Evolutionary conservation across 1,284 basidiomycete genomes (phyloP), one percentile per base, ranked within the genome.

Genomic region (Rhizoctonia solani): DNA sequence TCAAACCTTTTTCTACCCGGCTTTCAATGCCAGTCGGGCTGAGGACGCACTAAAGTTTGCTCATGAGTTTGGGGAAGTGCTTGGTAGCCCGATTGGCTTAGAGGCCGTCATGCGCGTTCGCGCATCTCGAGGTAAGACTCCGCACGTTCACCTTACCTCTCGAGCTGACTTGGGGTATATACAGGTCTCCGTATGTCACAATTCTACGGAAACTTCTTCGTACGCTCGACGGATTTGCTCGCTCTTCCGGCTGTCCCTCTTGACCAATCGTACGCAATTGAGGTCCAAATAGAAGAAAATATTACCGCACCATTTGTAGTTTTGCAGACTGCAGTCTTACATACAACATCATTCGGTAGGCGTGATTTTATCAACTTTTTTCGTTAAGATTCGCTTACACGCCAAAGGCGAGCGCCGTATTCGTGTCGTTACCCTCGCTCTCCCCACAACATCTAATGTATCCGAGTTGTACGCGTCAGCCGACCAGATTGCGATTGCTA

Each of bases 121-220:
- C 71, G 95, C 95, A 29, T 93, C 95, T 1, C 85, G 93, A 80
- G 93, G 90, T 90, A 69, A 39, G 37, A 39, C 25, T 19, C 23
- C 19, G 44, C 6, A 4, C 41, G n/a, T 23, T 23, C 47, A 21
- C 46, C 11, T 65, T n/a, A 32, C 42, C 39, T 39, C 53, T 42
- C 6, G 54, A 13, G 39, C 16, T 37, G 54, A 8, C 58, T 69
- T 71, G 21, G 72, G 37, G 37, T 39, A 16, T 4, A 23, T 1
- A 4, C 66, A 89, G 92, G 95, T 69, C 81, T 99, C 65, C 90
- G 97, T 68, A 95, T 98, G 89, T 89, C 94, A 4, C 93, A 93
- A 0, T 99, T 98, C 90, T 95, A 99, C 75, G 97, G 97, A 72
- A 99, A 99, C 82, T 99, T 99, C 82, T 99, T 99, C 77, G 95